Percentiles rank a stretch among this genome's conserved stretches.
phyloP scores from a whole-genome alignment of 139 green algal genomes.

The Trebouxia sp. region DNA sequence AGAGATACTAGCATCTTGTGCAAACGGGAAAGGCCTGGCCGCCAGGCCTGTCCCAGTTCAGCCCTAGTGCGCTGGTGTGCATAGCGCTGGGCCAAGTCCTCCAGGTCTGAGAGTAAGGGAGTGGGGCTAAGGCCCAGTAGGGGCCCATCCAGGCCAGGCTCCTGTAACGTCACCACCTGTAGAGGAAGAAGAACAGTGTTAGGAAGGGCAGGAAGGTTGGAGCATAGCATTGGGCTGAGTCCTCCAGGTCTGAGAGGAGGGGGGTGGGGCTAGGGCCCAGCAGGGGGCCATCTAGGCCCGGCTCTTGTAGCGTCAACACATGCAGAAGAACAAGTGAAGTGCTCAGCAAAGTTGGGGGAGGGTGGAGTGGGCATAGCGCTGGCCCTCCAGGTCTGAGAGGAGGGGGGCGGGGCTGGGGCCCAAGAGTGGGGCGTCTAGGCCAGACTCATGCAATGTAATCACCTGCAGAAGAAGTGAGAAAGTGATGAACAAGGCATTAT shows the following conservation, averaged over 20 bases:
- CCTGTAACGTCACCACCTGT: background rate
- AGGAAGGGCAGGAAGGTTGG: background rate
- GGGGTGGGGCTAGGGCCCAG: too few species aligned
- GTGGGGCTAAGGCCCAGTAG: background rate
- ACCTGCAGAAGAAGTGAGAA: background rate
- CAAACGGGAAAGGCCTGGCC: constrained; percentile 27
- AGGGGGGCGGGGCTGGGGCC: background rate
- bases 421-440: background rate
- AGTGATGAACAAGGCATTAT: background rate
- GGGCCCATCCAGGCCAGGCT: background rate
- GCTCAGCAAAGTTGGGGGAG: too few species aligned
- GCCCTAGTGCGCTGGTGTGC: constrained; percentile 30
- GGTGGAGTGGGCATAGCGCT: constrained; percentile 45
- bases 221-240: too few species aligned
- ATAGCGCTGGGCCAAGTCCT: constrained; percentile 46
- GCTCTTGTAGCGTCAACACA: too few species aligned
- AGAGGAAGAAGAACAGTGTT: background rate
- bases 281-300: too few species aligned
- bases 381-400: constrained; percentile 36
- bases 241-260: too few species aligned
- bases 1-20: constrained; percentile 47
- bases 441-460: background rate
- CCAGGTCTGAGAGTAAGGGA: constrained; percentile 35
- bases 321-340: too few species aligned
- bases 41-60: constrained; percentile 42